A percentile compares a stretch with the other conserved stretches of the same genome.
phyloP scores from a whole-genome alignment of 768 basidiomycete species.

The Pleurotus cornucopiae region DNA sequence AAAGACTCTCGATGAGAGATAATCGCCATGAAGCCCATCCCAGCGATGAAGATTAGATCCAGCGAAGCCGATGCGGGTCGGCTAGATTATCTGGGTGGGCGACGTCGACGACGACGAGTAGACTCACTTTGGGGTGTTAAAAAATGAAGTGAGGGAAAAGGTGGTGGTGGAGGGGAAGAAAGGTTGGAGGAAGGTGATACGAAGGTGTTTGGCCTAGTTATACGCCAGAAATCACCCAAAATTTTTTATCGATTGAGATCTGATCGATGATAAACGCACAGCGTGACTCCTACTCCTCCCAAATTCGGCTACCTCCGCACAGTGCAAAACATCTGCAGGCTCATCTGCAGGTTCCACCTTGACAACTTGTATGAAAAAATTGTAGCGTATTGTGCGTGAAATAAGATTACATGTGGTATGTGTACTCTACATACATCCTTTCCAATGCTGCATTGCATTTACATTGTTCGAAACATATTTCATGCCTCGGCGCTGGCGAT shows the following conservation, averaged over 20 bases:
- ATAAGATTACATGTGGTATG: neutral
- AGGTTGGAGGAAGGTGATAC: conserved; percentile 32
- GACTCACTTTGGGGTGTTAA: conserved; percentile 30
- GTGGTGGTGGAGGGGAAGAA: conserved; percentile 39
- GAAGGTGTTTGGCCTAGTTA: conserved; percentile 58
- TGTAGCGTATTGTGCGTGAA: neutral
- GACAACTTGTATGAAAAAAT: conserved; percentile 1
- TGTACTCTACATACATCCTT: conserved; percentile 3
- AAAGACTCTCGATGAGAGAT: conserved; percentile 15
- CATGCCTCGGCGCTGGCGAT: neutral
- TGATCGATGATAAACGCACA: conserved; percentile 31
- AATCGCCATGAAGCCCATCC: conserved; percentile 21
- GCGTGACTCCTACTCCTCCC: conserved; percentile 6
- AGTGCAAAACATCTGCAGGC: neutral
- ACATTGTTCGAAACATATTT: conserved; percentile 1
- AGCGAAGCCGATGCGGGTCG: conserved; percentile 12
- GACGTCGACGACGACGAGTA: conserved; percentile 12
- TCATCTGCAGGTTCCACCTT: neutral
- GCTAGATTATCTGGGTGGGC: conserved; percentile 8
- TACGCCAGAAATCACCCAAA: conserved; percentile 46
- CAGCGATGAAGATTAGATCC: conserved; percentile 21
- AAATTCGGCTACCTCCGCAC: conserved; percentile 4
- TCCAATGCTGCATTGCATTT: neutral
- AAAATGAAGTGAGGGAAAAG: conserved; percentile 31
- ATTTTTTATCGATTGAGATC: conserved; percentile 63